These are phyloP conservation scores for Diplodia scrobiculata DNA, from an alignment of 2,329 filamentous ascomycete species.

Conservation along the genomic window DNA sequence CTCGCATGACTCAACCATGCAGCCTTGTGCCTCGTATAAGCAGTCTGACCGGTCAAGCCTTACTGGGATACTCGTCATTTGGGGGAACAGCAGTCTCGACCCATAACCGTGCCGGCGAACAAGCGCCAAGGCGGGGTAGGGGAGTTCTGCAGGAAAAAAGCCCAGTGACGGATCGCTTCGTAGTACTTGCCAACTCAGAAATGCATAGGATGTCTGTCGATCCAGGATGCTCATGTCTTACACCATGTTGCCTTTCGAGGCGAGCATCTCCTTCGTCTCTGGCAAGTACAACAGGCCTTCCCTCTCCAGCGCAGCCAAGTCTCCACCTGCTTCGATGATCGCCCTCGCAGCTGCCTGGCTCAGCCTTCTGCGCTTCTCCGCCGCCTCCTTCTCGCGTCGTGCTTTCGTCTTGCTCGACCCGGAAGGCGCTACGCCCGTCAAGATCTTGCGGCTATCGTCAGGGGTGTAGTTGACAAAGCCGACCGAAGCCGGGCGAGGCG, in stretches of 20 bases:
- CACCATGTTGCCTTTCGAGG: background rate
- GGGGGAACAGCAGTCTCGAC: background rate
- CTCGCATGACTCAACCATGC: background rate
- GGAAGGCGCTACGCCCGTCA: conserved; percentile 87
- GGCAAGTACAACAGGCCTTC: conserved; percentile 43
- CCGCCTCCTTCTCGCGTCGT: conserved; percentile 82
- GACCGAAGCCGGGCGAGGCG: conserved; percentile 51
- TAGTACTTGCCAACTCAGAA: background rate
- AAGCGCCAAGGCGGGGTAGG: background rate
- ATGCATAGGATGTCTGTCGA: background rate
- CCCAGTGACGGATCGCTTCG: background rate
- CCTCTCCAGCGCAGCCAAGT: conserved; percentile 52
- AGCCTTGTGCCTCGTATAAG: background rate
- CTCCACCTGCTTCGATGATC: conserved; percentile 70
- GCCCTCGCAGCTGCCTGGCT: conserved; percentile 70
- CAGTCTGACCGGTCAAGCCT: background rate
- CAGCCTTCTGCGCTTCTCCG: conserved; percentile 70
- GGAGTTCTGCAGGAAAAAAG: background rate
- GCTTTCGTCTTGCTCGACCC: conserved; percentile 94
- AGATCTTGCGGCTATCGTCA: conserved; percentile 72
- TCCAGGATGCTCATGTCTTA: background rate
- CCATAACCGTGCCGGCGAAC: background rate
- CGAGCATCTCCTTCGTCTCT: conserved; percentile 24
- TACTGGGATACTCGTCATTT: background rate
- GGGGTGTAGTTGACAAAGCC: conserved; percentile 91